Percentiles rank a stretch among this genome's conserved stretches.
Evolutionary conservation across 805 yeast genomes (phyloP).

Genomic region (Sugiyamaella chiloensis): DNA sequence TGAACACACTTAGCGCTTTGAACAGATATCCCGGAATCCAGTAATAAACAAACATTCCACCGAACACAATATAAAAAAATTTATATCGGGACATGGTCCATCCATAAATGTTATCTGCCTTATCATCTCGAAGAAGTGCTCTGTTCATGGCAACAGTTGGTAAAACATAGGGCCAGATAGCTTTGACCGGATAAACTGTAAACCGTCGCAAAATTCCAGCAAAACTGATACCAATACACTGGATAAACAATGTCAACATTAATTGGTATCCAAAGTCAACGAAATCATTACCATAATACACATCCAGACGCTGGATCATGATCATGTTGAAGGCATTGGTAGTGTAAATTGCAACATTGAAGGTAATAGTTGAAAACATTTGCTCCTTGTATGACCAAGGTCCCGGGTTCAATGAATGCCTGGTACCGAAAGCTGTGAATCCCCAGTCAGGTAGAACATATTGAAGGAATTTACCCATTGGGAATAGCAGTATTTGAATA

Average conservation of each 20-base stretch:
- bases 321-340: conserved; percentile 21
- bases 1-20: conserved; percentile 59
- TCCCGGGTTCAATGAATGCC: conserved; percentile 52
- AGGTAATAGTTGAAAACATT: conserved; percentile 49
- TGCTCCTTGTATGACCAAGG: conserved; percentile 63
- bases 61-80: conserved; percentile 46
- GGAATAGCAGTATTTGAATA: conserved; percentile 46
- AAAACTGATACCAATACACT: conserved; percentile 51
- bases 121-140: conserved; percentile 38
- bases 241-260: conserved; percentile 47
- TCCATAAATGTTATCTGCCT: conserved; percentile 43
- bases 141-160: conserved; percentile 54
- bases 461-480: conserved; percentile 48
- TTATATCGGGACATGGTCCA: conserved; percentile 57
- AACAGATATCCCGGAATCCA: conserved; percentile 71
- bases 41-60: conserved; percentile 50
- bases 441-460: conserved; percentile 46
- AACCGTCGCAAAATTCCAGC: conserved; percentile 54
- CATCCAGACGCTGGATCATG: conserved; percentile 33
- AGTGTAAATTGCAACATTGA: conserved; percentile 37
- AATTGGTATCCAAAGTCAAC: conserved; percentile 44
- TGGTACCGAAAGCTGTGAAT: conserved; percentile 39
- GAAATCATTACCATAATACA: conserved; percentile 31
- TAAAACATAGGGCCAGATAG: conserved; percentile 52
- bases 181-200: conserved; percentile 43